Conservation (phyloP, 2,329 filamentous ascomycete genomes). For the Aspergillus melleus region DNA sequence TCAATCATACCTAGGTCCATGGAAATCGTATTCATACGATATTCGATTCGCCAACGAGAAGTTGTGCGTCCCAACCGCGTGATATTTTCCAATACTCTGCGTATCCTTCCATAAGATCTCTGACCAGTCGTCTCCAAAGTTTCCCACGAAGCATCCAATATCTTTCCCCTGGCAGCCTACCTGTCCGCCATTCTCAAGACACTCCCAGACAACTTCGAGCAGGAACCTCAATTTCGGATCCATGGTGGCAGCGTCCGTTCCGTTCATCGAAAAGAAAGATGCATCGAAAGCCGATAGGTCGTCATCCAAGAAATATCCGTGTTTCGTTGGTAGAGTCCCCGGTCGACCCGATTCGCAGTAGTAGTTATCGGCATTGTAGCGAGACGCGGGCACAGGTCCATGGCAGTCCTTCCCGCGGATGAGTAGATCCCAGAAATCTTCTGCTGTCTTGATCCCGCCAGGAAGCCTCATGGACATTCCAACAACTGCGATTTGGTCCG, state of each 20-base stretch:
- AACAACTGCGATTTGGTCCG: neutral
- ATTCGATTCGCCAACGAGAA: too few relatives aligned
- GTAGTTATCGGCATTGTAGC: neutral
- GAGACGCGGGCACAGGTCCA: neutral
- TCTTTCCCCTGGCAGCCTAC: conserved; percentile 25
- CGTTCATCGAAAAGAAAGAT: neutral
- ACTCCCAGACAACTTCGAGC: conserved; percentile 31
- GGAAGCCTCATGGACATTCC: neutral
- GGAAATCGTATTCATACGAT: too few relatives aligned
- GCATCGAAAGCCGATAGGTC: neutral
- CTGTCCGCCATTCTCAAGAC: conserved; percentile 30
- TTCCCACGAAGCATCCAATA: conserved; percentile 24
- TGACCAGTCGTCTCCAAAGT: conserved; percentile 19
- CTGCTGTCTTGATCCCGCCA: neutral
- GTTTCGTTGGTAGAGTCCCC: neutral
- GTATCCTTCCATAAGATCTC: conserved; percentile 2
- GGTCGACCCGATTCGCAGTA: neutral
- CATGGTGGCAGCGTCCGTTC: neutral
- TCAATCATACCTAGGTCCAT: too few relatives aligned
- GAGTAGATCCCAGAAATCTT: neutral
- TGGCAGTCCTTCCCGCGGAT: neutral
- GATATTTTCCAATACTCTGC: too few relatives aligned
- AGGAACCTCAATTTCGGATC: conserved; percentile 33
- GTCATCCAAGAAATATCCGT: neutral
- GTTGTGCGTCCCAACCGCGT: too few relatives aligned